Evolutionary conservation across 1,139 yeast genomes (phyloP).

Genomic region (Hanseniaspora sp.): DNA sequence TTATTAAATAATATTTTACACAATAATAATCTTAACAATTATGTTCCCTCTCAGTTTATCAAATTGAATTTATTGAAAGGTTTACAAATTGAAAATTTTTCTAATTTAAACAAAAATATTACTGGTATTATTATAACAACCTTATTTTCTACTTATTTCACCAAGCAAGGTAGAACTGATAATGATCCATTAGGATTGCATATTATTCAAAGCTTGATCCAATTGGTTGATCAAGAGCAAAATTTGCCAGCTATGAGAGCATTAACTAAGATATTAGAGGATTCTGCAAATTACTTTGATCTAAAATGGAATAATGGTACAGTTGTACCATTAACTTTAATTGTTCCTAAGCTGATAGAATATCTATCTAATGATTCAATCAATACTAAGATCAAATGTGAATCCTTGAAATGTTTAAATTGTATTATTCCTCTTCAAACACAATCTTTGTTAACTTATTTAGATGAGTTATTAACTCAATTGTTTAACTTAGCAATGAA

Average conservation of each 20-base stretch:
- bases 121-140: slow-evolving; percentile 87
- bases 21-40: slow-evolving; percentile 6
- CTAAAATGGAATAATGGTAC: slow-evolving; percentile 44
- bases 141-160: slow-evolving; percentile 45
- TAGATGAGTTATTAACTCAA: slow-evolving; percentile 55
- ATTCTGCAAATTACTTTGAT: slow-evolving; percentile 39
- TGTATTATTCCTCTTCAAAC: slow-evolving; percentile 62
- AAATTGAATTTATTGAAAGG: slow-evolving; percentile 60
- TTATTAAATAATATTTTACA: slow-evolving; percentile 32
- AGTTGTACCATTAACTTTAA: slow-evolving; percentile 46
- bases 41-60: slow-evolving; percentile 39
- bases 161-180: slow-evolving; percentile 25
- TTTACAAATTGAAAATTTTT: slow-evolving; percentile 39
- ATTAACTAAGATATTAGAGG: slow-evolving; percentile 79
- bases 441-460: slow-evolving; percentile 49
- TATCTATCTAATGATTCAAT: slow-evolving; percentile 31
- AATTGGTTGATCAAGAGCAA: slow-evolving; percentile 41
- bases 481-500: slow-evolving; percentile 59
- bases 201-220: slow-evolving; percentile 55
- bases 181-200: slow-evolving; percentile 47
- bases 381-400: slow-evolving; percentile 44
- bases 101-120: slow-evolving; percentile 62
- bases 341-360: slow-evolving; percentile 55
- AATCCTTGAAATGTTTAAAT: slow-evolving; percentile 61
- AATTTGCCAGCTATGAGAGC: slow-evolving; percentile 78